Percentiles rank a stretch among this genome's conserved stretches.
Evolutionary conservation across 129 eudicot genomes (phyloP).

Genomic region (sunflower (Helianthus annuus)): DNA sequence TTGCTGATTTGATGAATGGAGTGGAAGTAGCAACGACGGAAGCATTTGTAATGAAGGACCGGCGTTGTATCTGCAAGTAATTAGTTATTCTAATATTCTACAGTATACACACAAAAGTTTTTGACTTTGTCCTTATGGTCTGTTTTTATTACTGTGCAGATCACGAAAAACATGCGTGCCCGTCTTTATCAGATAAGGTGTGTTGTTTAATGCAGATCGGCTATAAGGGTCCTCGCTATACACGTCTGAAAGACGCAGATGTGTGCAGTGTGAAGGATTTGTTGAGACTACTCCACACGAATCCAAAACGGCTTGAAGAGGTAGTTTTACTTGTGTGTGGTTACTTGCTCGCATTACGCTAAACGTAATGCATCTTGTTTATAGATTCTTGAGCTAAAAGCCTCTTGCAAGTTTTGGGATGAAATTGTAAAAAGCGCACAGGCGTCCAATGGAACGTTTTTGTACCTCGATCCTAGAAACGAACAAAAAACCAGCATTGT

Average conservation of each 20-base stretch:
- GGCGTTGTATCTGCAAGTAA: slow-evolving; percentile 44
- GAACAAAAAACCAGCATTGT: slow-evolving; percentile 37
- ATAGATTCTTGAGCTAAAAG: slow-evolving; percentile 55
- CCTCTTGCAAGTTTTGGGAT: slow-evolving; percentile 61
- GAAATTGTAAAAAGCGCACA: slow-evolving; percentile 60
- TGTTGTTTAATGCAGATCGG: slow-evolving; percentile 60
- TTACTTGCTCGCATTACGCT: neutral
- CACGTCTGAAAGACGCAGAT: slow-evolving; percentile 45
- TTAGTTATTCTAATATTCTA: neutral
- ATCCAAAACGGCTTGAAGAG: slow-evolving; percentile 46
- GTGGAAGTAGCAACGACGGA: slow-evolving; percentile 59
- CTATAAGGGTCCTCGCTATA: slow-evolving; percentile 52
- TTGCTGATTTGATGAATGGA: slow-evolving; percentile 15
- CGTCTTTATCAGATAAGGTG: slow-evolving; percentile 58
- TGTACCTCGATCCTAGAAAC: slow-evolving; percentile 44
- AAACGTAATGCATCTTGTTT: slow-evolving; percentile 18
- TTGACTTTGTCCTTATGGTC: neutral
- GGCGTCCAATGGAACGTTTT: slow-evolving; percentile 47
- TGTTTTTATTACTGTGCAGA: slow-evolving; percentile 35
- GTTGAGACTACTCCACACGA: slow-evolving; percentile 38
- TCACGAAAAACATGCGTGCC: slow-evolving; percentile 59
- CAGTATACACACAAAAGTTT: neutral
- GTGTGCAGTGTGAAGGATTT: slow-evolving; percentile 61
- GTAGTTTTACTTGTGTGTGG: slow-evolving; percentile 31
- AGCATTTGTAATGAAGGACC: slow-evolving; percentile 48